Percentiles rank a stretch among this genome's conserved stretches.
Conservation (phyloP, 2,329 filamentous ascomycete genomes). For the Sclerotinia spermophila region DNA sequence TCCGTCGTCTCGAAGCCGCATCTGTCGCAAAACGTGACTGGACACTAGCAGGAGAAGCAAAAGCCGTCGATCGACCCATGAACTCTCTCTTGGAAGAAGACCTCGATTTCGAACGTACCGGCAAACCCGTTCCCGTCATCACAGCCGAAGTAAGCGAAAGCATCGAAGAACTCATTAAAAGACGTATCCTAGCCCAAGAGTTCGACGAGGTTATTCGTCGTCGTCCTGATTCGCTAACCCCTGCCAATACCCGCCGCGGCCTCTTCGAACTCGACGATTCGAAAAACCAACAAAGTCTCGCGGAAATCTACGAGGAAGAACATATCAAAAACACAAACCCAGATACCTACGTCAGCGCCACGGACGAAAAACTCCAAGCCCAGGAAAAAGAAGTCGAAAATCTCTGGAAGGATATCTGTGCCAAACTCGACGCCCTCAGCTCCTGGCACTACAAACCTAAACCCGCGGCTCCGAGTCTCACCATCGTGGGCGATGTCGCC, state of each 20-base stretch:
- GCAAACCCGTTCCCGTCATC: conserved; percentile 91
- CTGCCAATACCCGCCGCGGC: conserved; percentile 61
- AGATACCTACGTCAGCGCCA: conserved; percentile 71
- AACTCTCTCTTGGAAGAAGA: conserved; percentile 95
- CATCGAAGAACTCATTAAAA: conserved; percentile 92
- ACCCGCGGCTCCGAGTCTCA: conserved; percentile 73
- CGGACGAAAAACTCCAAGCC: conserved; percentile 75
- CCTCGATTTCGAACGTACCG: conserved; percentile 90
- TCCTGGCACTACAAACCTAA: conserved; percentile 97
- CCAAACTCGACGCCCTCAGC: conserved; percentile 80
- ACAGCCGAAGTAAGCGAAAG: conserved; percentile 86
- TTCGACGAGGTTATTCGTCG: conserved; percentile 89
- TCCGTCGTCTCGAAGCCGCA: conserved; percentile 82
- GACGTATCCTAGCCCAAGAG: conserved; percentile 81
- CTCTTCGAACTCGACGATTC: conserved; percentile 73
- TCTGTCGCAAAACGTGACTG: conserved; percentile 89
- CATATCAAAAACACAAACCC: conserved; percentile 76
- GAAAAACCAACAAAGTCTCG: conserved; percentile 82
- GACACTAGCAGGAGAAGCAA: conserved; percentile 85
- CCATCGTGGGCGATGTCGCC: conserved; percentile 86
- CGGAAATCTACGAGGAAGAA: conserved; percentile 92
- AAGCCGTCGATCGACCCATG: conserved; percentile 73
- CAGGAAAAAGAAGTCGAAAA: conserved; percentile 79
- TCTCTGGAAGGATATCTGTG: conserved; percentile 77
- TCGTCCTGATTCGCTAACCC: conserved; percentile 68